These are phyloP conservation scores for Lepidopterella palustris DNA, from an alignment of 495 filamentous ascomycete species.

Conservation along the genomic window DNA sequence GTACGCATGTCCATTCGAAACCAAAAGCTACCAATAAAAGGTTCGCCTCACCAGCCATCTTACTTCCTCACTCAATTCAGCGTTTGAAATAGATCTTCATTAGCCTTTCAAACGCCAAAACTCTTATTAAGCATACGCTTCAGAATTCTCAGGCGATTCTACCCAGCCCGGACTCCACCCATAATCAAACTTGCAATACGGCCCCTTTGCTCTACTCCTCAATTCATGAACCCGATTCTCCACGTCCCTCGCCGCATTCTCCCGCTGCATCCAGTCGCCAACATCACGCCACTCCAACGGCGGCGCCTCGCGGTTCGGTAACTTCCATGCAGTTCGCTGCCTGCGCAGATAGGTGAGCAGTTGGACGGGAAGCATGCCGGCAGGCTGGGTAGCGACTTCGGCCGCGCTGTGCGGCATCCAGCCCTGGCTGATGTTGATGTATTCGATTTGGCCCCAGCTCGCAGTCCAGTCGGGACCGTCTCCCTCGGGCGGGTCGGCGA, in stretches of 20 bases:
- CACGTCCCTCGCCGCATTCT: slow-evolving; percentile 20
- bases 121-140: too few species aligned
- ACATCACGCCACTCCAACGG: background rate
- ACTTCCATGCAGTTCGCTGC: background rate
- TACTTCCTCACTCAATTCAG: too few species aligned
- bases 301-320: background rate
- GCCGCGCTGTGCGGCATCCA: slow-evolving; percentile 33
- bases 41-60: too few species aligned
- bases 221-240: background rate
- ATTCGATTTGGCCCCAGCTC: slow-evolving; percentile 46
- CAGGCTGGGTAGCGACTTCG: slow-evolving; percentile 14
- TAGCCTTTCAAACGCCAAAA: too few species aligned
- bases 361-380: slow-evolving; percentile 10
- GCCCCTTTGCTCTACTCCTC: slow-evolving; percentile 7
- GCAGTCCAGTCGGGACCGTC: slow-evolving; percentile 46
- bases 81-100: too few species aligned
- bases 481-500: slow-evolving; percentile 17
- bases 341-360: slow-evolving; percentile 19
- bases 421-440: slow-evolving; percentile 47
- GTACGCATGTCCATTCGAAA: too few species aligned
- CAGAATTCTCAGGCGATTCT: too few species aligned
- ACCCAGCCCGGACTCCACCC: slow-evolving; percentile 25
- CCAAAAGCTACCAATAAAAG: too few species aligned
- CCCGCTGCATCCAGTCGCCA: slow-evolving; percentile 21
- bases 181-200: slow-evolving; percentile 15